Percentiles rank a stretch among this genome's conserved stretches.
Evolutionary conservation across 2,329 filamentous ascomycete genomes (phyloP).

Genomic region (Sporothrix sp.): DNA sequence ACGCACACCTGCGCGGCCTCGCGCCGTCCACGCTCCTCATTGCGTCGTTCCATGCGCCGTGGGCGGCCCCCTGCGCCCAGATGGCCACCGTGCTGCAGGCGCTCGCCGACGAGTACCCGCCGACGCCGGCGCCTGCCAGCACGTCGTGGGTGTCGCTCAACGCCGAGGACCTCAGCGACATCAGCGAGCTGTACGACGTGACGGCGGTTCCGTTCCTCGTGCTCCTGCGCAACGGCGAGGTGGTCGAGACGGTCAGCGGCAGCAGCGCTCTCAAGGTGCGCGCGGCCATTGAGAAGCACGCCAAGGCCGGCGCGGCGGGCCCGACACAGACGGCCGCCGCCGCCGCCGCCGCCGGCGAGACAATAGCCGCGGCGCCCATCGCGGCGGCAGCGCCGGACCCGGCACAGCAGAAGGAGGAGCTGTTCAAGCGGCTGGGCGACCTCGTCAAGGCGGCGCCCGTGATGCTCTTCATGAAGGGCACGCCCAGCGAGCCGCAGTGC

Average conservation of each 20-base stretch:
- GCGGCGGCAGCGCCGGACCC: slow-evolving; percentile 33
- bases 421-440: slow-evolving; percentile 69
- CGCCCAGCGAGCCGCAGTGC: slow-evolving; percentile 89
- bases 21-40: slow-evolving; percentile 64
- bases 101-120: slow-evolving; percentile 77
- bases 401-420: slow-evolving; percentile 65
- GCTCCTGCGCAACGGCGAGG: slow-evolving; percentile 62
- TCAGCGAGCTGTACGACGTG: slow-evolving; percentile 88
- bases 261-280: slow-evolving; percentile 82
- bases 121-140: slow-evolving; percentile 28
- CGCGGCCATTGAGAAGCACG: slow-evolving; percentile 74
- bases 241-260: slow-evolving; percentile 79
- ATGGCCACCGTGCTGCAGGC: slow-evolving; percentile 81
- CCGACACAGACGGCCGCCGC: slow-evolving; percentile 28
- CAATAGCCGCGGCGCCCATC: slow-evolving; percentile 19
- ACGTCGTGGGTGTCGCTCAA: slow-evolving; percentile 86
- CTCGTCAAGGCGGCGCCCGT: slow-evolving; percentile 92
- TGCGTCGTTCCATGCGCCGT: slow-evolving; percentile 91
- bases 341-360: slow-evolving; percentile 28
- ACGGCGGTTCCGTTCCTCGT: slow-evolving; percentile 90
- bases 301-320: slow-evolving; percentile 25
- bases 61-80: slow-evolving; percentile 91
- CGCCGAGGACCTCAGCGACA: slow-evolving; percentile 85
- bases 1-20: slow-evolving; percentile 54
- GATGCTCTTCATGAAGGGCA: slow-evolving; percentile 99